phyloP scores from a whole-genome alignment of 2,329 filamentous ascomycete species.

The Pseudogymnoascus sp. region DNA sequence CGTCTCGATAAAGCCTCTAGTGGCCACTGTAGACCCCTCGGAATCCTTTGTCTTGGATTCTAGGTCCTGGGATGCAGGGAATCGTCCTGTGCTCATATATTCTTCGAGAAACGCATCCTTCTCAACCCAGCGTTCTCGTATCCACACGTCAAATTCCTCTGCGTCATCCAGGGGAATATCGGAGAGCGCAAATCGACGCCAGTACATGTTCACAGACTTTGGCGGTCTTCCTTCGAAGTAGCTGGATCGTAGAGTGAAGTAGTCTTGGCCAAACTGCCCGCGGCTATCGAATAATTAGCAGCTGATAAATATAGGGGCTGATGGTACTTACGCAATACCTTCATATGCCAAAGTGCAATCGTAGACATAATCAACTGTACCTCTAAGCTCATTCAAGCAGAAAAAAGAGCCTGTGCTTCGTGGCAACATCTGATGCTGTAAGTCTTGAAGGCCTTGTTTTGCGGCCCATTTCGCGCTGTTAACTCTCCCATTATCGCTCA shows the following conservation, averaged over 20 bases:
- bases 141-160: slow-evolving; percentile 73
- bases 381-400: slow-evolving; percentile 65
- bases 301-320: slow-evolving; percentile 1
- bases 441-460: slow-evolving; percentile 64
- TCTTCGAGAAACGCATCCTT: slow-evolving; percentile 85
- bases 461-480: slow-evolving; percentile 68
- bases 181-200: slow-evolving; percentile 72
- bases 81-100: slow-evolving; percentile 67
- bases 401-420: slow-evolving; percentile 74
- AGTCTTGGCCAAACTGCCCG: slow-evolving; percentile 78
- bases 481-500: slow-evolving; percentile 59
- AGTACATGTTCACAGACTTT: slow-evolving; percentile 94
- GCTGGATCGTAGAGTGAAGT: slow-evolving; percentile 77
- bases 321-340: slow-evolving; percentile 67
- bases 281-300: slow-evolving; percentile 32
- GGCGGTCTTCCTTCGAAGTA: slow-evolving; percentile 84
- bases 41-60: slow-evolving; percentile 16
- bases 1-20: slow-evolving; percentile 25
- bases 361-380: slow-evolving; percentile 72
- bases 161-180: slow-evolving; percentile 72
- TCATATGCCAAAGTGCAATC: slow-evolving; percentile 96
- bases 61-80: slow-evolving; percentile 43
- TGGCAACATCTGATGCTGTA: slow-evolving; percentile 66
- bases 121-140: slow-evolving; percentile 78
- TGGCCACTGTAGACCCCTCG: slow-evolving; percentile 16